These are phyloP conservation scores for Microsporum canis DNA, from an alignment of 2,329 filamentous ascomycete genomes.

Conservation along the genomic window DNA sequence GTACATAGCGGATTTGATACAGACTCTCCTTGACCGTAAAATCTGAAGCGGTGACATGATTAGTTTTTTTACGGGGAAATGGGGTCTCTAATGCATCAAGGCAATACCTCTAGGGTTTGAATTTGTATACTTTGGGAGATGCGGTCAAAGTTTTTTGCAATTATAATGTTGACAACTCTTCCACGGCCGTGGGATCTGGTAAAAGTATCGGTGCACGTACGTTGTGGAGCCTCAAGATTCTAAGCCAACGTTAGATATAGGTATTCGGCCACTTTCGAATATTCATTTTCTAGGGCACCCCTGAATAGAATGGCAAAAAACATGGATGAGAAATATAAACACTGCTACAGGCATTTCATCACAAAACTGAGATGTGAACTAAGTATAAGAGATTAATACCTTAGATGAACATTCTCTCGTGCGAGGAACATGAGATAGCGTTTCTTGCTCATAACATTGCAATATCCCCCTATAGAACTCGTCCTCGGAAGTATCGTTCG, in stretches of 20 bases:
- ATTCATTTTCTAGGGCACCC: too few relatives aligned
- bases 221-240: background rate
- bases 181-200: constrained; percentile 29
- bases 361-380: background rate
- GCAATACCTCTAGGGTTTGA: constrained; percentile 52
- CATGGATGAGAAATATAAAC: too few relatives aligned
- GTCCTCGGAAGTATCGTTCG: constrained; percentile 61
- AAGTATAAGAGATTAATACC: background rate
- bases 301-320: too few relatives aligned
- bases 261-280: background rate
- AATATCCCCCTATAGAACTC: constrained; percentile 67
- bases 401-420: too few relatives aligned
- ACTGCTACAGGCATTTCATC: too few relatives aligned
- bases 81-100: background rate
- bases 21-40: constrained; percentile 65
- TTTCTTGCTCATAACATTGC: background rate
- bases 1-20: constrained; percentile 62
- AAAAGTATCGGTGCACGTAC: background rate
- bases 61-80: background rate
- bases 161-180: constrained; percentile 66
- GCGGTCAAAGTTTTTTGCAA: constrained; percentile 67
- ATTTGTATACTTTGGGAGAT: constrained; percentile 70
- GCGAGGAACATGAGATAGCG: background rate
- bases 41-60: constrained; percentile 46
- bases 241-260: background rate